These are phyloP conservation scores for Rhodotorula sp. DNA, from an alignment of 1,284 basidiomycete species.

Conservation along the genomic window DNA sequence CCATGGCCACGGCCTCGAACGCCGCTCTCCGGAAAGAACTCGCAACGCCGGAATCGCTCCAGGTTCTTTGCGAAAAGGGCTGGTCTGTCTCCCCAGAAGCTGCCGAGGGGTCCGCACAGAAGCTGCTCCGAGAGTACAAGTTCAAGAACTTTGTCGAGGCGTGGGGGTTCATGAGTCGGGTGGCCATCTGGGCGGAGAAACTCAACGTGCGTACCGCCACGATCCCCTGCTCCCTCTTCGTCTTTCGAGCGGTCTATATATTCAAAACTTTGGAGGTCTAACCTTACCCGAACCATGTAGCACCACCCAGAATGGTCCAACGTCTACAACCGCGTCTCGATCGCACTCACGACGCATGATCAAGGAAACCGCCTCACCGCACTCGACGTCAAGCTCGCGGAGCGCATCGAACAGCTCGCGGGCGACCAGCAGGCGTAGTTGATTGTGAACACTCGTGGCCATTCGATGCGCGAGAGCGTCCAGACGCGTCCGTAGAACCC, in stretches of 20 bases:
- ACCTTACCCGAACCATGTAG: constrained; percentile 1
- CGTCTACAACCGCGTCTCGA: constrained; percentile 36
- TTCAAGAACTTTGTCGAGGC: constrained; percentile 38
- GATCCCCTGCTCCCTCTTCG: background rate
- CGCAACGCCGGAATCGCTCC: constrained; percentile 2
- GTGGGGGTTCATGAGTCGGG: constrained; percentile 35
- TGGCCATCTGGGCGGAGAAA: constrained; percentile 37
- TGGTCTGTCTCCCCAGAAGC: constrained; percentile 7
- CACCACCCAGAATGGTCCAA: constrained; percentile 41
- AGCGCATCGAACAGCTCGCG: constrained; percentile 17
- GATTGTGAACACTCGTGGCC: background rate
- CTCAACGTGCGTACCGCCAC: constrained; percentile 25
- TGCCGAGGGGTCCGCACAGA: background rate
- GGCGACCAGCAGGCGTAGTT: background rate
- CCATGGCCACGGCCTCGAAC: constrained; percentile 6
- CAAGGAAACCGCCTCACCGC: constrained; percentile 23
- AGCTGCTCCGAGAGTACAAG: constrained; percentile 6
- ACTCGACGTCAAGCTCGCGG: constrained; percentile 38
- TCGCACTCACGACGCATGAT: constrained; percentile 39
- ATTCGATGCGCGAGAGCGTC: background rate
- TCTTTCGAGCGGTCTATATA: background rate
- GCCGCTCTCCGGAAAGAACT: constrained; percentile 1
- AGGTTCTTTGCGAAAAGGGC: constrained; percentile 4
- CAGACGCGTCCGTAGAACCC: background rate
- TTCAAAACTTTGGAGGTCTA: no score